These are phyloP conservation scores for Bothia castanella DNA, from an alignment of 1,284 basidiomycete species.

Conservation along the genomic window DNA sequence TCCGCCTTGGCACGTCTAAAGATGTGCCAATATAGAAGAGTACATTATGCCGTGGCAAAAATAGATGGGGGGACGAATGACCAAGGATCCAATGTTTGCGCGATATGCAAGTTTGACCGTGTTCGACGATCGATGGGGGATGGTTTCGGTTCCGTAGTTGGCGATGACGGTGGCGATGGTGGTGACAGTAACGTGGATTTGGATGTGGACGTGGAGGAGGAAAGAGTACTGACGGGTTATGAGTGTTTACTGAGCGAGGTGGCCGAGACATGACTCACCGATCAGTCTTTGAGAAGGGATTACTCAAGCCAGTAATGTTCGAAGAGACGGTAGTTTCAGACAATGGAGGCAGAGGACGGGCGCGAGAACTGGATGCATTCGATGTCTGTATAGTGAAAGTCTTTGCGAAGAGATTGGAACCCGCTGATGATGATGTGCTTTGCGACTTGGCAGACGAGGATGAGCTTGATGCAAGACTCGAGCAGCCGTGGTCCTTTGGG, in stretches of 20 bases:
- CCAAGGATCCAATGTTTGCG: conserved; percentile 38
- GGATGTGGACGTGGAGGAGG: conserved; percentile 23
- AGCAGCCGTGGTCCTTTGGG: conserved; percentile 61
- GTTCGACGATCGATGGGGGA: conserved; percentile 13
- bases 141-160: conserved; percentile 11
- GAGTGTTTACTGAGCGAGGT: conserved; percentile 53
- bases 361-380: conserved; percentile 7
- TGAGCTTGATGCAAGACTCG: conserved; percentile 24
- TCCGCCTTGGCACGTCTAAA: conserved; percentile 67
- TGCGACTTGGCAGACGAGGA: conserved; percentile 18
- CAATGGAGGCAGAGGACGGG: conserved; percentile 11
- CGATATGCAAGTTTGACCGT: conserved; percentile 25
- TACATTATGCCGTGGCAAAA: conserved; percentile 56
- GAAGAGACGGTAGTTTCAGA: conserved; percentile 13
- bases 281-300: conserved; percentile 63
- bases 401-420: conserved; percentile 11
- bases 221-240: conserved; percentile 55
- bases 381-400: conserved; percentile 5
- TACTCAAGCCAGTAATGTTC: conserved; percentile 27
- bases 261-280: conserved; percentile 50
- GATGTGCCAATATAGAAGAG: conserved; percentile 9
- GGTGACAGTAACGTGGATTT: conserved; percentile 15
- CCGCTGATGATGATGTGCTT: conserved; percentile 1
- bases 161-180: background rate
- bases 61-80: conserved; percentile 62